Base-by-base conservation (phyloP, 2,329 filamentous ascomycete genomes). In the Coleophoma eucalyptorum region DNA sequence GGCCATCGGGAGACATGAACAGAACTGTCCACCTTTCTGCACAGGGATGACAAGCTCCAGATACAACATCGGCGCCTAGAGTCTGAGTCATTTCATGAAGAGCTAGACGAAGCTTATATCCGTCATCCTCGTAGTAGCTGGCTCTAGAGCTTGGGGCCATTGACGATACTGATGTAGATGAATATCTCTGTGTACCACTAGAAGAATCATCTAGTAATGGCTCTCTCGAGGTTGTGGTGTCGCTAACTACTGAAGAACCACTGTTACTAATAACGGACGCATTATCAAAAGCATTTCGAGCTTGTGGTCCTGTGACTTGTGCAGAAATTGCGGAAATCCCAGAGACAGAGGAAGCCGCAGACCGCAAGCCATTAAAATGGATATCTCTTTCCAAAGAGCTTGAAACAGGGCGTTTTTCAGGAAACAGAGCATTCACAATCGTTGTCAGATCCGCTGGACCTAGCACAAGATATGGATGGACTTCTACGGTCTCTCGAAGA, bases 21-120 rank as follows among this genome's bases (percentile, higher is more conserved):
- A 95, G 72, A 6, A 94, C 85, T 4, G 87, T 81, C 90, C 90
- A 96, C 50, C 86, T 78, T 68, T 95, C 90, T 1, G 86, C 85
- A 55, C 89, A 93, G 8, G 90, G 90, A 61, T 94, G 88, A 49
- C 84, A 86, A 13, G 81, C 75, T 19, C 87, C 87, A 46, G 84
- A 81, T 16, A 85, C 75, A 12, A 74, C 78, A 13, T 90, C 84
- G 6, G 73, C 61, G 4, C 87, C 86, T 10, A 90, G 71, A 5
- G 77, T 76, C 43, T 87, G 81, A 6, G 73, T 77, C 83, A 91
- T 84, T 60, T 90, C 86, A 49, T 87, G 83, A 48, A 89, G 74
- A 4, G 86, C 86, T 54, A 81, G 72, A 34, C 85, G 81, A 47
- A 91, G 73, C 33, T 80, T 81, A 57, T 79, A 81, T 2, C 84